Conservation (phyloP, 83 land plant species). For the Thuja plicata region DNA sequence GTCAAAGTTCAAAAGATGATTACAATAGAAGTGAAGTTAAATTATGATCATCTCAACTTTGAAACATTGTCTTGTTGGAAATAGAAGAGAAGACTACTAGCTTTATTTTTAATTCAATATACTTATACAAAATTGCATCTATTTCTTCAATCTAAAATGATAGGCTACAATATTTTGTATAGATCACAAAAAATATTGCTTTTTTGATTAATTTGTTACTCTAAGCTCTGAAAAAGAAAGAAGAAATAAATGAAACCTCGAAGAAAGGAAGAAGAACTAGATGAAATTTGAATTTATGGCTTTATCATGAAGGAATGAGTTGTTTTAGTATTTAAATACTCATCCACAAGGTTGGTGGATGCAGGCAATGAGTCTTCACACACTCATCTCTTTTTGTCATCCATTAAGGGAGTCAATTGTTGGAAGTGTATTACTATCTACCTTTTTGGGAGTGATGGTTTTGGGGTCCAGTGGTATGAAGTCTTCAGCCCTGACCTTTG, state of each 20-base stretch:
- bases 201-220: no score
- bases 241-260: neutral
- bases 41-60: no score
- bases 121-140: no score
- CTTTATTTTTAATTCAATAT: no score
- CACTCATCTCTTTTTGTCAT: neutral
- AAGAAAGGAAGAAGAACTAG: neutral
- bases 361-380: neutral
- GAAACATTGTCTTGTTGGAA: no score
- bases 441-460: constrained; percentile 22
- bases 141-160: no score
- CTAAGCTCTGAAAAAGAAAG: neutral
- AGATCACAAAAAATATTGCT: no score
- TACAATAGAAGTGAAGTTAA: no score
- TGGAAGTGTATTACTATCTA: constrained; percentile 18
- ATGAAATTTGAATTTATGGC: neutral
- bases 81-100: no score
- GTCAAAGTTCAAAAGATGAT: no score
- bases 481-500: constrained; percentile 39
- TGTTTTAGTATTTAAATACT: neutral
- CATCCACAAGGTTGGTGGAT: neutral
- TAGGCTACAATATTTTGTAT: no score
- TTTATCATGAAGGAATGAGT: no score
- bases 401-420: neutral
- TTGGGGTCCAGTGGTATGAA: constrained; percentile 40